These are phyloP conservation scores for Cercospora beticola DNA, from an alignment of 2,329 filamentous ascomycete genomes.

Conservation along the genomic window DNA sequence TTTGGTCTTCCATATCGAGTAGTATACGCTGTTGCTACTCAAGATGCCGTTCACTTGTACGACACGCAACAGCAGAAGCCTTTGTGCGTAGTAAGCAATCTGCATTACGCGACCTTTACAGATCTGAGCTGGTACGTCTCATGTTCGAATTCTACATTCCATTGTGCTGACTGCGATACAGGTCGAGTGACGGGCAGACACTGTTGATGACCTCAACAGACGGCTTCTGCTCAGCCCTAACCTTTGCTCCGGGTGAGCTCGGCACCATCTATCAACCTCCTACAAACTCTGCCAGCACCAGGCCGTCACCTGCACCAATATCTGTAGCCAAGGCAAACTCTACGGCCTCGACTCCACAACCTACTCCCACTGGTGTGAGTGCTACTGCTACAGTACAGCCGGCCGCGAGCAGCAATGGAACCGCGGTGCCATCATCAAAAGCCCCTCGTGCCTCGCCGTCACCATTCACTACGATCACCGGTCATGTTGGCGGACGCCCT, in stretches of 20 bases:
- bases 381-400: conserved; percentile 18
- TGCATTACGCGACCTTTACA: conserved; percentile 96
- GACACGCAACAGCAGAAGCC: conserved; percentile 96
- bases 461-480: conserved; percentile 44
- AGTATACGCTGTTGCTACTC: conserved; percentile 94
- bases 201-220: conserved; percentile 96
- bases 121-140: conserved; percentile 82
- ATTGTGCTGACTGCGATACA: conserved; percentile 39
- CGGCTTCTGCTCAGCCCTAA: conserved; percentile 90
- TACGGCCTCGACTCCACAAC: conserved; percentile 44
- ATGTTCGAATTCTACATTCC: not conserved
- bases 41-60: conserved; percentile 91
- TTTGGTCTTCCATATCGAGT: conserved; percentile 90
- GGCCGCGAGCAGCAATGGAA: conserved; percentile 14
- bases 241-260: conserved; percentile 79
- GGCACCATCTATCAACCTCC: conserved; percentile 77
- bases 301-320: conserved; percentile 43
- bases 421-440: conserved; percentile 15
- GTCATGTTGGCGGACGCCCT: conserved; percentile 52
- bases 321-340: conserved; percentile 40
- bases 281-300: conserved; percentile 40
- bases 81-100: conserved; percentile 89
- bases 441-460: conserved; percentile 54
- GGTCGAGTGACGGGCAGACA: conserved; percentile 73
- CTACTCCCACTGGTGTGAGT: conserved; percentile 31